Base-by-base conservation (phyloP, 768 basidiomycete species). In the Amanita pseudoporphyria region DNA sequence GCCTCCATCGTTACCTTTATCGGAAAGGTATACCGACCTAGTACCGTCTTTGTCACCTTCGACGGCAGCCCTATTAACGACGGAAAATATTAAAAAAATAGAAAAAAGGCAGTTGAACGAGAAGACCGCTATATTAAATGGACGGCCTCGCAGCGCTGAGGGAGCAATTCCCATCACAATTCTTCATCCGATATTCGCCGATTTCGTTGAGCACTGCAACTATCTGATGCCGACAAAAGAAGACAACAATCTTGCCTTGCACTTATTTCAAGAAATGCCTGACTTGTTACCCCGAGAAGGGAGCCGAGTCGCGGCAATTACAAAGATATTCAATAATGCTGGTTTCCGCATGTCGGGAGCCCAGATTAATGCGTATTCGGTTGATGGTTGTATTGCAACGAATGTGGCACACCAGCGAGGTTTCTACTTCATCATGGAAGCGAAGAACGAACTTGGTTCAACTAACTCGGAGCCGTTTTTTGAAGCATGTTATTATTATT, bases 121-220 rank as follows among this genome's bases (percentile, higher is more conserved):
- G 12, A 22, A 22, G 21, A n/a, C n/a, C n/a, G n/a, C n/a, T n/a
- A 21, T 44, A 14, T 18, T 30, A 16, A 37, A 28, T n/a, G 42
- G 14, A 43, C 56, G 60, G 4, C 61, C 59, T 37, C 47, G 28
- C n/a, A 7, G 13, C 16, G 50, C 46, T 19, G 21, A 19, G 6
- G 39, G 24, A 35, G 24, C 50, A 6, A 56, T 58, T 28, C 62
- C 62, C 18, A 19, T 57, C 7, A 58, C 52, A n/a, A 46, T 63
- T 19, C 54, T 59, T 43, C 58, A 60, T 51, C 58, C 52, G 9
- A 40, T 60, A 12, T 58, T 60, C 31, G 54, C 28, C n/a, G 3
- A 49, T 38, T 60, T 60, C 45, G 19, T 52, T 2, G 57, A 60
- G 33, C 52, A 57, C 33, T 60, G 54, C 35, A 21, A 54, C 22